Base-by-base conservation (phyloP, 495 filamentous ascomycete genomes). In the Neurospora tetraspora region DNA sequence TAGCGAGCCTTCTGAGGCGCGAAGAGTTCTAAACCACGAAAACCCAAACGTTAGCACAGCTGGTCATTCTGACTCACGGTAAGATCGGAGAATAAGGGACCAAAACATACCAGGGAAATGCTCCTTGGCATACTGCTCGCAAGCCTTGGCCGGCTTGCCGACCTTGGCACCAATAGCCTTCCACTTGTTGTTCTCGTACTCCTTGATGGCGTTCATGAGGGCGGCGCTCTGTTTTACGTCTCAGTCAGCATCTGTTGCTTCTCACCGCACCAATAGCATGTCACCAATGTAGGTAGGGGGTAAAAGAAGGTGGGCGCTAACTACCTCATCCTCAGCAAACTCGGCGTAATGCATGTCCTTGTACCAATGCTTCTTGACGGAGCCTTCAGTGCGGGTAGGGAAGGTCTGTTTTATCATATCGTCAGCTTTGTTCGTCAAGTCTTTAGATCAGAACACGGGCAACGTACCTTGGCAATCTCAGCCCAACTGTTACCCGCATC, bases 271-370 rank as follows among this genome's bases (percentile, higher is more conserved):
- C 39, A 23, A 40, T 18, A 71, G 18, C 5, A 69, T n/a, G 27
- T 5, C 71, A 68, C 40, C 27, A 71, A 42, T 39, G 39, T 71
- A 71, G 74, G 42, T 72, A 71, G 73, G 73, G 73, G 42, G 5
- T 16, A 42, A n/a, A 34, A 9, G 59, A 20, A 39, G 71, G 70
- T 69, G 39, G 61, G 71, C 71, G 71, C 70, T 73, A 83, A 83
- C 80, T 87, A 97, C 94, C 89, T 99, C 96, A 77, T 99, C 94
- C 86, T 98, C 96, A 68, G 92, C 96, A 78, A 99, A 99, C 79
- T 99, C 96, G 71, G 96, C 96, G 81, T 99, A 98, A 78, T 99
- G 96, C 96, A 99, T 99, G 78, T 98, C 96, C 88, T 99, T 99
- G 81, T 99, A 99, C 96, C 96, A 99, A 81, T 99, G 96, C 84